Evolutionary conservation across 2,329 filamentous ascomycete genomes (phyloP), one percentile per base, ranked within the genome.

Genomic region (Colletotrichum viniferum): DNA sequence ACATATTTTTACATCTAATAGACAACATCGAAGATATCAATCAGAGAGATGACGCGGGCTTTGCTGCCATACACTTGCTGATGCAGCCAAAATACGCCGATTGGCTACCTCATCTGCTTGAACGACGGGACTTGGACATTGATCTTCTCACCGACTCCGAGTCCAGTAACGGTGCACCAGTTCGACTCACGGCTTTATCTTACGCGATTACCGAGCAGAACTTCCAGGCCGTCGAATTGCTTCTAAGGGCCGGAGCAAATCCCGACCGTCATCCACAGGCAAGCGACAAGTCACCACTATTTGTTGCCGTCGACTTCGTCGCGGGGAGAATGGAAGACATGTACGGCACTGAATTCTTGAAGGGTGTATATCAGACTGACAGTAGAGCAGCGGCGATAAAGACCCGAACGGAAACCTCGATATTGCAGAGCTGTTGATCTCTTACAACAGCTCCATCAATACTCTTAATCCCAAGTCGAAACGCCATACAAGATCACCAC

Each of bases 211-310:
- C 36, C 34, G 28, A 77, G 3, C 68, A 76, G 5, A 73, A 72
- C n/a, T 73, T 74, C 28, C 63, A 70, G 14, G 74, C 79, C 5
- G 71, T 77, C 7, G 52, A 77, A 18, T 12, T 80, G 16, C 74
- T 81, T 7, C 63, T 81, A 3, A 48, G 71, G 18, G 67, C 78
- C 10, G 80, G 80, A 1, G 79, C 79, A n/a, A 78, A 78, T 10
- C 76, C 80, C 6, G 38, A 61, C 7, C 67, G 69, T 16, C 60
- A 67, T 8, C 65, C 76, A 7, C 61, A 52, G 4, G 16, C 69
- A 7, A 52, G 36, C 2, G 60, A 73, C 8, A 28, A 43, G 4
- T 38, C 69, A 10, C 76, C 73, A 7, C 65, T 77, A 3, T 67
- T 69, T 18, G 55, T 62, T 5, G 76, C 73, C 3, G 69, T 76